A percentile compares a stretch with the other conserved stretches of the same genome.
Conservation (phyloP, 2,329 filamentous ascomycete species). For the Mariannaea elegans region DNA sequence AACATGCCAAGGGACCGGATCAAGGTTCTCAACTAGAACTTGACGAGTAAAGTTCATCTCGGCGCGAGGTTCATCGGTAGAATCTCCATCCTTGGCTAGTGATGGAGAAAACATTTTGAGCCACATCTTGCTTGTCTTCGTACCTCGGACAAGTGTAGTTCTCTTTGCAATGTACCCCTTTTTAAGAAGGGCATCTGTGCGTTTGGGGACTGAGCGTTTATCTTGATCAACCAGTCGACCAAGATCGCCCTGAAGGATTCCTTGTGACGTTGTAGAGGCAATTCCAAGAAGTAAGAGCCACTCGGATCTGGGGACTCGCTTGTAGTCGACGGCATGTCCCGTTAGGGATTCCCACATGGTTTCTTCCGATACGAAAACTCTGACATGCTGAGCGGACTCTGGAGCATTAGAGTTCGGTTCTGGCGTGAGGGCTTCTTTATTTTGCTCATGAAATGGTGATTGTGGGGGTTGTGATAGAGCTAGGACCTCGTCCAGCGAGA, state of each 20-base stretch:
- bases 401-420: neutral
- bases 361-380: constrained; percentile 61
- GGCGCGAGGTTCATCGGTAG: constrained; percentile 34
- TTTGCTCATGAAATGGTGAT: neutral
- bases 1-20: constrained; percentile 64
- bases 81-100: constrained; percentile 47
- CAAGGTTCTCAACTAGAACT: constrained; percentile 54
- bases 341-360: constrained; percentile 68
- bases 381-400: constrained; percentile 21
- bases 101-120: constrained; percentile 63
- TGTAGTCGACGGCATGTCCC: constrained; percentile 67
- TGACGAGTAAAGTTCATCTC: constrained; percentile 52
- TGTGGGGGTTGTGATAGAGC: constrained; percentile 25
- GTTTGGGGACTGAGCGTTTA: constrained; percentile 69
- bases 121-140: constrained; percentile 71
- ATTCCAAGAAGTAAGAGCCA: constrained; percentile 68
- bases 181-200: constrained; percentile 65
- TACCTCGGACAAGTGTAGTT: constrained; percentile 64
- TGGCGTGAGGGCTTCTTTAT: constrained; percentile 14
- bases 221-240: constrained; percentile 67
- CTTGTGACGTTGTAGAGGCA: constrained; percentile 60
- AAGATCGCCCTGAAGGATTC: constrained; percentile 69
- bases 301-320: constrained; percentile 65
- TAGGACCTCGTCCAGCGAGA: constrained; percentile 51
- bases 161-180: constrained; percentile 72